Evolutionary conservation across 345 rosid species (phyloP).

Genomic region (Heritiera fomes): DNA sequence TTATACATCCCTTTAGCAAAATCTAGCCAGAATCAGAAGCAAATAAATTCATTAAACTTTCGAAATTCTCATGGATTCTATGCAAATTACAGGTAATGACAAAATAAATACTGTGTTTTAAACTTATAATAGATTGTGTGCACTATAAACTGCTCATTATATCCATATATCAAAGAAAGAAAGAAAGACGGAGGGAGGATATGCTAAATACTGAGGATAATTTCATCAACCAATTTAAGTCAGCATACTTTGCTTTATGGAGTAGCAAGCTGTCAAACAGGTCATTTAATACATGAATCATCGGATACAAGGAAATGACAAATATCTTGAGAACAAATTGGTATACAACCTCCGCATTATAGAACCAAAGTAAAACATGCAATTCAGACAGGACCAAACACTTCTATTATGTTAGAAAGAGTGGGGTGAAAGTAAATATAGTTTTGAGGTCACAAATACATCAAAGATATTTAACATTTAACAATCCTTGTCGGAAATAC

Average conservation of each 20-base stretch:
- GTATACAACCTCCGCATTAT: background rate
- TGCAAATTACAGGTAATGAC: background rate
- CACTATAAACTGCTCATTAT: background rate
- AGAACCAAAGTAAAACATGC: slow-evolving; percentile 1
- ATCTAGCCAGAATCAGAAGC: background rate
- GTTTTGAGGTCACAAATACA: background rate
- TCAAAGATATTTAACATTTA: background rate
- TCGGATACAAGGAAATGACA: background rate
- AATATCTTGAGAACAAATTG: background rate
- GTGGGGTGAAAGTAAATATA: background rate
- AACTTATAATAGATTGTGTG: background rate
- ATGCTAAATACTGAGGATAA: background rate
- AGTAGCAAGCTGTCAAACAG: background rate
- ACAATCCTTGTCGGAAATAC: background rate
- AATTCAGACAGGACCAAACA: background rate
- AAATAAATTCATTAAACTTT: background rate
- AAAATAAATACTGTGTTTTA: background rate
- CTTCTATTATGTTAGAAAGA: background rate
- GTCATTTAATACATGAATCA: background rate
- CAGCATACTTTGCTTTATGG: background rate
- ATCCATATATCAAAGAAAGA: background rate
- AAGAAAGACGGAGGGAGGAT: background rate
- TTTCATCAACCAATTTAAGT: background rate
- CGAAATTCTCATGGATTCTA: background rate
- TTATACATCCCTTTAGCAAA: background rate